Base-by-base conservation (phyloP, 148 eudicot species). In the Nyssa sinensis region DNA sequence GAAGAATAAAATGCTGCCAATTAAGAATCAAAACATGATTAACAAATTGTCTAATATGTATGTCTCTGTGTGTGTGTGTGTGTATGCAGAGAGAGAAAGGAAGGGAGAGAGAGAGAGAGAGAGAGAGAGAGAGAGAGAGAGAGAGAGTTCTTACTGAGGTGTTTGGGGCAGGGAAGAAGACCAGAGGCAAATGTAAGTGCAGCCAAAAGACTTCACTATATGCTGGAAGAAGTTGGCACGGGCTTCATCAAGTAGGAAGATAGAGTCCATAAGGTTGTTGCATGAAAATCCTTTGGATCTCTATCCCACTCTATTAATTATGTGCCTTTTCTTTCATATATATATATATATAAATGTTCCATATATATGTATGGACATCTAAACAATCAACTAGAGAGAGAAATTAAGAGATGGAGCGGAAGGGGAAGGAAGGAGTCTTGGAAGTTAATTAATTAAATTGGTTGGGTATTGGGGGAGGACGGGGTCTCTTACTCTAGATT, bases 161-260 rank as follows among this genome's bases (percentile, higher is more conserved):
- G 73, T 72, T 10, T 68, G 81, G 57, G 89, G 81, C 2, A 81
- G 57, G 77, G 12, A 44, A 11, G 12, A 44, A 11, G 74, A 75
- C 97, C 98, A 90, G 9, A 95, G 89, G 80, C 91, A 92, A 80
- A 90, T 84, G 80, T 90, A 89, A 39, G 84, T 79, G 79, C 74
- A 88, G 32, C 84, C 84, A 63, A 85, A 78, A 51, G 90, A 77
- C 6, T 82, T 84, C 66, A 85, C 79, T n/a, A 90, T 74, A 4
- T 84, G 73, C 24, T 70, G 84, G 49, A 87, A 84, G 73, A 62
- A 78, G 53, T 57, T 62, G 41, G 82, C 74, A 23, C 92, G 90
- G 28, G 78, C 87, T 29, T 80, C 79, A 16, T 73, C 81, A 17
- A 86, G 89, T 16, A 21, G 63, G 77, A 94, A 90, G 28, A 94